Evolutionary conservation across 108 stramenopile genomes (phyloP).

Genomic region (Licmophora abbreviata): DNA sequence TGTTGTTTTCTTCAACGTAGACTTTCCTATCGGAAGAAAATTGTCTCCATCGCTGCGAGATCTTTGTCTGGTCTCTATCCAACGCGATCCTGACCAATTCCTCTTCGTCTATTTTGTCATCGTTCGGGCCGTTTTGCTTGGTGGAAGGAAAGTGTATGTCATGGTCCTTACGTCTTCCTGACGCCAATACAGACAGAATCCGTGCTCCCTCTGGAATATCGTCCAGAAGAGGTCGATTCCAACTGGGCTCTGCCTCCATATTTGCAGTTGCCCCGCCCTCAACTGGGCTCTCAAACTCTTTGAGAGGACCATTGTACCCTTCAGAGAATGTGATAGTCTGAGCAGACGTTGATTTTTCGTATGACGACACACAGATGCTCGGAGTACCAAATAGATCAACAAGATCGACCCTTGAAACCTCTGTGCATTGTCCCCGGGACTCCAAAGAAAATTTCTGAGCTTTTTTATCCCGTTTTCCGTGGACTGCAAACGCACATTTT

Average conservation of each 20-base stretch:
- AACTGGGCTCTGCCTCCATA: conserved; percentile 7
- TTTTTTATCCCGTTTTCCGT: conserved; percentile 1
- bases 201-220: conserved; percentile 73
- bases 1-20: conserved; percentile 18
- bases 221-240: conserved; percentile 37
- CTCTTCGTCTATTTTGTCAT: conserved; percentile 11
- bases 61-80: neutral
- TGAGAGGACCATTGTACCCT: neutral
- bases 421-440: neutral
- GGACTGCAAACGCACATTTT: neutral
- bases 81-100: conserved; percentile 3
- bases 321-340: conserved; percentile 11
- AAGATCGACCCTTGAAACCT: conserved; percentile 36
- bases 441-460: neutral
- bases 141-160: conserved; percentile 19
- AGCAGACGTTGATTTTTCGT: neutral
- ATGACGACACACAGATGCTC: conserved; percentile 2
- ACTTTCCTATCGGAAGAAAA: conserved; percentile 8
- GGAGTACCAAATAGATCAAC: conserved; percentile 36
- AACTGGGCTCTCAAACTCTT: neutral
- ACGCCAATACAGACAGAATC: conserved; percentile 58
- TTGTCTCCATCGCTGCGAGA: conserved; percentile 20
- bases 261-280: neutral
- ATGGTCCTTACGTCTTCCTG: conserved; percentile 35
- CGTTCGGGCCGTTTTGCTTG: conserved; percentile 18